Base-by-base conservation (phyloP, 139 green algal genomes). In the Yamagishiella unicocca region DNA sequence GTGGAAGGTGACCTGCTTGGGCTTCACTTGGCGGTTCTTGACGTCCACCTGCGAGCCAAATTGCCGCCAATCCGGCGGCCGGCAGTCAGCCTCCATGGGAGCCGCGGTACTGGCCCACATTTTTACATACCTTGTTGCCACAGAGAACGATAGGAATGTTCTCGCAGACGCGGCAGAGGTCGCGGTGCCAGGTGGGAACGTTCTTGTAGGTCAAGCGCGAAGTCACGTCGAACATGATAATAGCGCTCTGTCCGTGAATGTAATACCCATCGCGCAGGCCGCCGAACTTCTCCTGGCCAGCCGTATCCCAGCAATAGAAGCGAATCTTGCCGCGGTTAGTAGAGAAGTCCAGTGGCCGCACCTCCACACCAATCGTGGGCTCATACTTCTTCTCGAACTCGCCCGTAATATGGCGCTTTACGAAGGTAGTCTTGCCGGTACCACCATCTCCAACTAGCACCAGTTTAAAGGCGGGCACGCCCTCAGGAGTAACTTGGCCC, bases 181-280 rank as follows among this genome's bases (percentile, higher is more conserved):
- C 98, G 38, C 98, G 94, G 92, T 99, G 97, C 98, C 98, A 99
- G 25, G 96, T 99, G 71, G 98, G 98, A 27, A 99, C 97, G 90
- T 99, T 99, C 96, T 99, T 99, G 94, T 99, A 99, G 43, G 98
- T 99, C 61, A 99, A 93, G 43, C 98, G 95, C 24, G 96, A 99
- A 4, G 98, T 99, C n/a, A 99, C 98, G 91, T 99, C 98, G 94
- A 99, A 99, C 98, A 99, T 99, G 93, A 99, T 99, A 95, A 99
- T 99, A 27, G 98, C 98, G 91, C 98, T 99, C 92, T 99, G 97
- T 17, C 97, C 97, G 90, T 99, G 96, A 81, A 99, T 99, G 93
- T 98, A 99, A 90, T 99, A 99, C 10, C 98, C 98, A 90, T 99
- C 98, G 42, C 98, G 96, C 86, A 99, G 95, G 21, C 98, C 98